Evolutionary conservation across 768 basidiomycete species (phyloP).

Genomic region (Trametes punicea): DNA sequence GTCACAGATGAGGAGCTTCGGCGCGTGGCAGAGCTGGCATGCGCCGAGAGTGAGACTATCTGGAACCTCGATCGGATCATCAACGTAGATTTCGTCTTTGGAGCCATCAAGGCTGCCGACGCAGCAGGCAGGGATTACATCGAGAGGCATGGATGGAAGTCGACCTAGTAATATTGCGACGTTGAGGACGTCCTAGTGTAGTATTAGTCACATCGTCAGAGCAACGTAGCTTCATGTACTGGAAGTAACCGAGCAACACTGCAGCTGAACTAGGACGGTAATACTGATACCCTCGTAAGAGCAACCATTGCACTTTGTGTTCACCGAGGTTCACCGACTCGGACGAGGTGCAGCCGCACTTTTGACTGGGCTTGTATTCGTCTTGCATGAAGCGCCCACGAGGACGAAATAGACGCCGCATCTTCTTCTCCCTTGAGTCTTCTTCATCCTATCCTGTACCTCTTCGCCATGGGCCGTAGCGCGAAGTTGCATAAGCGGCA

Average conservation of each 20-base stretch:
- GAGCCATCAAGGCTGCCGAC: constrained; percentile 30
- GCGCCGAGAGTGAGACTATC: constrained; percentile 30
- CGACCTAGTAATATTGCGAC: not conserved
- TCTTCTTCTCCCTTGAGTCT: not conserved
- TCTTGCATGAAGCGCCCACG: too few species aligned
- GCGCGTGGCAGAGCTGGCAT: constrained; percentile 27
- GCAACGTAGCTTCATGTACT: too few species aligned
- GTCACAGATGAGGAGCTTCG: constrained; percentile 29
- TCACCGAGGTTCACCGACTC: too few species aligned
- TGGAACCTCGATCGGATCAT: constrained; percentile 32
- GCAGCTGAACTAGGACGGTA: too few species aligned
- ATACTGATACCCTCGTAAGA: too few species aligned
- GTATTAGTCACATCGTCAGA: not conserved
- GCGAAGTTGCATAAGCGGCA: constrained; percentile 64
- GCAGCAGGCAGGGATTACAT: constrained; percentile 27
- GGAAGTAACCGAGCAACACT: too few species aligned
- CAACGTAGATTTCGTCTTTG: constrained; percentile 28
- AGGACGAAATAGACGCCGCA: not conserved
- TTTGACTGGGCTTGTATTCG: too few species aligned
- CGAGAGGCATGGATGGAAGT: constrained; percentile 22
- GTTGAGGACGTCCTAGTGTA: not conserved
- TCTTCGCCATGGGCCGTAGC: constrained; percentile 53
- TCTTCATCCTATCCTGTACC: not conserved
- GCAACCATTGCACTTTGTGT: too few species aligned
- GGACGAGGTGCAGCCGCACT: too few species aligned